Evolutionary conservation across 78 protist genomes (phyloP), one percentile per base, ranked within the genome.

Genomic region (Monosiga brevicollis): DNA sequence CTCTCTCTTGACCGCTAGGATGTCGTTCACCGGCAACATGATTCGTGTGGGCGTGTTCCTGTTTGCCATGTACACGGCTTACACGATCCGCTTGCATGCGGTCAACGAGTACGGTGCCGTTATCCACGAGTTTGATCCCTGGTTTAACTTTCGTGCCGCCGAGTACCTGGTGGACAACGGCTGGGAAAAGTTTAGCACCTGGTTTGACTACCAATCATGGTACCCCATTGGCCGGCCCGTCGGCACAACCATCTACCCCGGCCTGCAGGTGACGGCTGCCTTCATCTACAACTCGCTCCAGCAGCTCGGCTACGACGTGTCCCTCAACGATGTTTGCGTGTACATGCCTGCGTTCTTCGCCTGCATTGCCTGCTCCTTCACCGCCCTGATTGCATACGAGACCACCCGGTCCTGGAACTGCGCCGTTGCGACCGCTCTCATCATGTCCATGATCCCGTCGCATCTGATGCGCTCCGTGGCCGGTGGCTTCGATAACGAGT

Each of bases 401-500:
- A 76, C 91, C 35, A 76, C 62, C 72, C n/a, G n/a, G n/a, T n/a
- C n/a, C n/a, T n/a, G 20, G 22, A 15, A 24, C 74, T 2, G 22
- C 74, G 62, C 15, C 20, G 42, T 40, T 11, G 20, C 80, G 26
- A 2, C 80, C 11, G 6, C 41, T 40, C 72, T 0, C 83, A 79
- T 25, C 6, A 15, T 75, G 6, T 6, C 38, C 36, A 34, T 79
- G 1, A 81, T 38, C 9, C 87, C 84, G 3, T 94, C 95, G 15
- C 95, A 98, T 92, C 89, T 95, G 81, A 85, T 95, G 78, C 95
- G 99, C 37, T 95, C 99, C 25, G 99, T 98, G 1, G 99, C 99
- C 0, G 99, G 99, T 1, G 93, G 98, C 22, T 99, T 90, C 81
- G 99, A 99, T 84, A 98, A 99, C 88, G 99, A 99, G 87, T 92